phyloP scores from a whole-genome alignment of 2,329 filamentous ascomycete genomes.

The Fusarium dimerum region DNA sequence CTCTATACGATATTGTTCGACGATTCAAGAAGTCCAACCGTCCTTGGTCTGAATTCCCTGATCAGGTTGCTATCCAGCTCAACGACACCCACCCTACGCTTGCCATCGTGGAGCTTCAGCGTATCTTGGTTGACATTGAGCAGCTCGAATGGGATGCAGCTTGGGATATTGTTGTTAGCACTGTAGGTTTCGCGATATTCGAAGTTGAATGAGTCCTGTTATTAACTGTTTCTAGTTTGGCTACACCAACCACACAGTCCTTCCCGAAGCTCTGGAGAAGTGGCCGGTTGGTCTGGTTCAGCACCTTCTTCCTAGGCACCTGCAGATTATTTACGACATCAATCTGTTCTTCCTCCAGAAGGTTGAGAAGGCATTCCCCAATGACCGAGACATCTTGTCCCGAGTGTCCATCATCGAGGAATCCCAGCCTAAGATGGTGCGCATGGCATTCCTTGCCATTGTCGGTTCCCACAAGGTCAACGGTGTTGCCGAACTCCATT shows the following conservation, averaged over 20 bases:
- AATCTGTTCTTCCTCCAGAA: constrained; percentile 90
- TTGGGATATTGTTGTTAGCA: constrained; percentile 77
- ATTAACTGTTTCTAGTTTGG: constrained; percentile 62
- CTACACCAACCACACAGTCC: constrained; percentile 98
- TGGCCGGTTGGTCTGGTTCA: constrained; percentile 95
- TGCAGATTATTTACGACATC: constrained; percentile 98
- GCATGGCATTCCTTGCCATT: constrained; percentile 94
- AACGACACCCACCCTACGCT: constrained; percentile 98
- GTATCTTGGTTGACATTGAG: constrained; percentile 87
- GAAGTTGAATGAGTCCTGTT: too few species aligned
- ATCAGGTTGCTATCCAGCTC: constrained; percentile 94
- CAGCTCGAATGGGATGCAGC: constrained; percentile 91
- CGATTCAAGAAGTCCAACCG: constrained; percentile 97
- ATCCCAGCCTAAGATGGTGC: constrained; percentile 94
- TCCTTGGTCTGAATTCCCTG: constrained; percentile 87
- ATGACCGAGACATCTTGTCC: constrained; percentile 80
- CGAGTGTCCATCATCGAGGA: constrained; percentile 98
- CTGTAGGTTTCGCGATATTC: constrained; percentile 45
- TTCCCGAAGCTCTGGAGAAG: constrained; percentile 96
- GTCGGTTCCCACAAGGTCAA: constrained; percentile 99
- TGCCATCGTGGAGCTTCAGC: constrained; percentile 92
- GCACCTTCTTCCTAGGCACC: constrained; percentile 87
- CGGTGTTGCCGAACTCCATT: constrained; percentile 95
- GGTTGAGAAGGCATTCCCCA: constrained; percentile 88
- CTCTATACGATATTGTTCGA: constrained; percentile 91